Evolutionary conservation across 805 yeast species (phyloP).

Genomic region (Saturnispora silvae): DNA sequence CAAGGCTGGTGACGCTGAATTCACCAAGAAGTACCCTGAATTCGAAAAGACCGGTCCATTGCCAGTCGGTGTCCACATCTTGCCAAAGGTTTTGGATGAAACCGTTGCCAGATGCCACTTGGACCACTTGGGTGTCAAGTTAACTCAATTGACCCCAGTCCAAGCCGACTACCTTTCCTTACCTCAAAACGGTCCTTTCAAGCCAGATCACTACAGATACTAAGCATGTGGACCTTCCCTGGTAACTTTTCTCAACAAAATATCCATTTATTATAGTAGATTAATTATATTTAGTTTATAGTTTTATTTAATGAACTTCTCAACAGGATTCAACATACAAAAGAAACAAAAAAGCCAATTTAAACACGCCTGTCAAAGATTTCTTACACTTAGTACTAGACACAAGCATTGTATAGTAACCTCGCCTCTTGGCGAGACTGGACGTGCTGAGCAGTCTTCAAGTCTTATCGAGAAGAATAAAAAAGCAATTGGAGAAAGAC

Average conservation of each 20-base stretch:
- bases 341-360: no score
- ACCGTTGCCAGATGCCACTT: constrained; percentile 96
- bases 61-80: constrained; percentile 83
- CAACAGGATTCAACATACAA: no score
- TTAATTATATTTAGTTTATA: no score
- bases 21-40: constrained; percentile 77
- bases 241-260: constrained; percentile 7
- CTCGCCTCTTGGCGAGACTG: no score
- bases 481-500: no score
- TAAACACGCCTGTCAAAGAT: no score
- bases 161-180: constrained; percentile 94
- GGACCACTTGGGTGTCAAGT: constrained; percentile 84
- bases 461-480: no score
- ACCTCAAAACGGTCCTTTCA: constrained; percentile 91
- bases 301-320: no score
- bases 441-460: no score
- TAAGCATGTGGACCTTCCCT: constrained; percentile 40
- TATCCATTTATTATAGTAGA: no score
- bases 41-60: constrained; percentile 89
- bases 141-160: constrained; percentile 60
- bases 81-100: constrained; percentile 98
- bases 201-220: constrained; percentile 97
- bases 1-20: constrained; percentile 74
- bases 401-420: no score
- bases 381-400: no score